Conservation (phyloP, 108 stramenopile genomes). For the Skeletonema potamos region DNA sequence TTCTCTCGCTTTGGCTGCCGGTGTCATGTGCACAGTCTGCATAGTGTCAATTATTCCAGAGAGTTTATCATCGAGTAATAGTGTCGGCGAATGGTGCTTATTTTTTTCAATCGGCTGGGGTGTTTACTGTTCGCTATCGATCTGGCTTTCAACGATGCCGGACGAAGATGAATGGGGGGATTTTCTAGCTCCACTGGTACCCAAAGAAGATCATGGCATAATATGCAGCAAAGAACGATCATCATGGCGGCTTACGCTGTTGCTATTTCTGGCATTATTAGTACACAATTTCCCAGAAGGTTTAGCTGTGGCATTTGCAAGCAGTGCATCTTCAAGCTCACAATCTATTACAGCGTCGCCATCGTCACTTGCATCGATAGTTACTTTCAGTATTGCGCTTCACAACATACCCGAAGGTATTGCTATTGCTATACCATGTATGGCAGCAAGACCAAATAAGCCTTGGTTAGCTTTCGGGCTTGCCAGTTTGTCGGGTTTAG, state of each 20-base stretch:
- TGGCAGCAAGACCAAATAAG: conserved; percentile 7
- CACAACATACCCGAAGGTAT: conserved; percentile 26
- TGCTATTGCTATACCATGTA: conserved; percentile 14
- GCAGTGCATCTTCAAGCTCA: conserved; percentile 1
- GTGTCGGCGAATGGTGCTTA: not conserved
- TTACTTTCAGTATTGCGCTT: conserved; percentile 13
- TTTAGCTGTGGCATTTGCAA: conserved; percentile 8
- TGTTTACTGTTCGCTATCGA: conserved; percentile 4
- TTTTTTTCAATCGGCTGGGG: not conserved
- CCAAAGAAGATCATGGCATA: not conserved
- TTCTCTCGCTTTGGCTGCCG: conserved; percentile 4
- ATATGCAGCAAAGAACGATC: not conserved
- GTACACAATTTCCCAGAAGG: conserved; percentile 23
- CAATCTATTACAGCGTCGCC: not conserved
- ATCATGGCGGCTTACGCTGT: conserved; percentile 12
- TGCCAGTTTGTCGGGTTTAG: conserved; percentile 17
- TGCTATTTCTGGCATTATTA: conserved; percentile 15
- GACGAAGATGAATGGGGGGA: conserved; percentile 7
- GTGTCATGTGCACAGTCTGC: conserved; percentile 27
- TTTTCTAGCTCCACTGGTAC: not conserved
- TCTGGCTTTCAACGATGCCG: not conserved
- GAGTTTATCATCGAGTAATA: not conserved
- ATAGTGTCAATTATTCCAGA: conserved; percentile 14
- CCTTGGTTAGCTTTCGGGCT: conserved; percentile 14
- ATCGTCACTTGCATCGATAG: conserved; percentile 13